Percentiles rank a stretch among this genome's conserved stretches.
These are phyloP conservation scores for Suhomyces anneliseae DNA, from an alignment of 1,139 yeast species.

Conservation along the genomic window DNA sequence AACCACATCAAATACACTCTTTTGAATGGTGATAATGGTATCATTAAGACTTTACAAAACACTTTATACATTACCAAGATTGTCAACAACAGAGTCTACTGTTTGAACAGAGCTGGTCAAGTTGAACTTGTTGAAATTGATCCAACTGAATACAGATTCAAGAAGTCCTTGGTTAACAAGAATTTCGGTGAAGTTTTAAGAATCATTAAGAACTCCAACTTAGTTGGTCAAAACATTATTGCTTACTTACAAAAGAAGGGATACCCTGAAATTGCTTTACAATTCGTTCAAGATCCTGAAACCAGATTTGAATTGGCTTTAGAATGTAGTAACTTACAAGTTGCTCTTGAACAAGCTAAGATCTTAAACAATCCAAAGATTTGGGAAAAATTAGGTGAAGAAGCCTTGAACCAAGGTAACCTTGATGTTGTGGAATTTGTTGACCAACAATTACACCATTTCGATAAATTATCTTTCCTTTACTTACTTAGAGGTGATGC, in stretches of 20 bases:
- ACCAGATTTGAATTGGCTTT: slow-evolving; percentile 94
- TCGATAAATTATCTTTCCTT: slow-evolving; percentile 86
- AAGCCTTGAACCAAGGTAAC: slow-evolving; percentile 89
- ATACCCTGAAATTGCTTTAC: slow-evolving; percentile 90
- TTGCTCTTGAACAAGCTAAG: slow-evolving; percentile 89
- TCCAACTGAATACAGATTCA: slow-evolving; percentile 96
- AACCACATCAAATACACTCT: slow-evolving; percentile 94
- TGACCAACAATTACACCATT: slow-evolving; percentile 81
- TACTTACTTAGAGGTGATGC: slow-evolving; percentile 82
- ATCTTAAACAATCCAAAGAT: slow-evolving; percentile 64
- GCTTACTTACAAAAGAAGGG: slow-evolving; percentile 95
- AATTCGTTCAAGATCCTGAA: slow-evolving; percentile 95
- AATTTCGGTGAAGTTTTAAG: slow-evolving; percentile 91
- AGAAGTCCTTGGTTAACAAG: slow-evolving; percentile 85
- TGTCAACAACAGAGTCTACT: slow-evolving; percentile 67
- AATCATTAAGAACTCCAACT: slow-evolving; percentile 80
- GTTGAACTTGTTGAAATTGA: slow-evolving; percentile 80
- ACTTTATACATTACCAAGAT: slow-evolving; percentile 84
- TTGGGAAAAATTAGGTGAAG: slow-evolving; percentile 84
- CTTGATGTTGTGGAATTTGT: slow-evolving; percentile 81
- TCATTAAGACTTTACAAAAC: slow-evolving; percentile 86
- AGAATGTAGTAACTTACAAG: slow-evolving; percentile 85
- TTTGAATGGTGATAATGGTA: slow-evolving; percentile 92
- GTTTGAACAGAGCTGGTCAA: slow-evolving; percentile 82
- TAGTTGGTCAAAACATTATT: slow-evolving; percentile 96